phyloP scores from a whole-genome alignment of 305 asterid genomes.

The Ruellia speciosa region DNA sequence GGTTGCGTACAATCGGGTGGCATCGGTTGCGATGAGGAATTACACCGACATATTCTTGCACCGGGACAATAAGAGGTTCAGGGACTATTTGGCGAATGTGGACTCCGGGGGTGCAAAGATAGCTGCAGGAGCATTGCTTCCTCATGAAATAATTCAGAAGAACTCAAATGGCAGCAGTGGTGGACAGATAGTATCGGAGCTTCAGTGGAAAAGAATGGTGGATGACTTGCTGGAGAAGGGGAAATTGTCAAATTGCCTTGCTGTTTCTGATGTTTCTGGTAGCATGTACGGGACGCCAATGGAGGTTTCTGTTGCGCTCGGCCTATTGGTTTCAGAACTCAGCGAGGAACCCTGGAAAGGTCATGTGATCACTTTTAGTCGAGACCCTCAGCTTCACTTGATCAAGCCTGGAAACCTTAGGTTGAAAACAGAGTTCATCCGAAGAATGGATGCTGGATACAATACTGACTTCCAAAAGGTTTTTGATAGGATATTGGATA shows the following conservation, averaged over 20 bases:
- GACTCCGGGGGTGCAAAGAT: constrained; percentile 31
- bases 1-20: constrained; percentile 26
- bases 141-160: constrained; percentile 28
- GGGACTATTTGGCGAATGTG: constrained; percentile 30
- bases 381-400: constrained; percentile 24
- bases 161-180: constrained; percentile 20
- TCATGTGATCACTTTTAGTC: constrained; percentile 31
- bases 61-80: constrained; percentile 27
- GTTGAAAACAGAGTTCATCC: constrained; percentile 18
- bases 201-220: constrained; percentile 37
- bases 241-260: constrained; percentile 28
- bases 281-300: constrained; percentile 32
- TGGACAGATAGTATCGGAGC: constrained; percentile 29
- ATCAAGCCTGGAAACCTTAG: constrained; percentile 22
- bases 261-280: constrained; percentile 36
- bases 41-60: constrained; percentile 25
- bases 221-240: constrained; percentile 32
- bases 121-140: constrained; percentile 37
- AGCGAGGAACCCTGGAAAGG: constrained; percentile 39
- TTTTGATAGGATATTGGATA: constrained; percentile 31
- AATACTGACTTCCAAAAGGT: constrained; percentile 33
- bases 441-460: constrained; percentile 15
- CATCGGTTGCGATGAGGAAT: constrained; percentile 31
- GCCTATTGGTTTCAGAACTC: constrained; percentile 31
- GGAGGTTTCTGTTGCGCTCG: constrained; percentile 43